A percentile compares a stretch with the other conserved stretches of the same genome.
These are phyloP conservation scores for Bolboschoenoplectus hybrid DNA, from an alignment of 202 grass and related monocot genomes.

Conservation along the genomic window DNA sequence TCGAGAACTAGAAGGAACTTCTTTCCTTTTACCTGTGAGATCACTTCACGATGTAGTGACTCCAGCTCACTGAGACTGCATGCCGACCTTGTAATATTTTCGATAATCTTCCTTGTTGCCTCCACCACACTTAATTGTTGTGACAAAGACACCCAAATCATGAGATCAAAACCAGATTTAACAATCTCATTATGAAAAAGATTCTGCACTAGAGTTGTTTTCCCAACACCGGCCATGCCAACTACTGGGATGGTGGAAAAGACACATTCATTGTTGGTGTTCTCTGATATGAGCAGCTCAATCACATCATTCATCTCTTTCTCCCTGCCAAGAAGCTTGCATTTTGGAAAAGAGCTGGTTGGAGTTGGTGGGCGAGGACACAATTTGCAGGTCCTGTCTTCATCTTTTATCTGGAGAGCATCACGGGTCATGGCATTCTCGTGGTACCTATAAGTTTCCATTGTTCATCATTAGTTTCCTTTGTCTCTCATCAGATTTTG, in stretches of 20 bases:
- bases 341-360: slow-evolving; percentile 33
- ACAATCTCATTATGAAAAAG: slow-evolving; percentile 33
- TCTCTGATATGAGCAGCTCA: background rate
- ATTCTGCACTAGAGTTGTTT: slow-evolving; percentile 44
- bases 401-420: slow-evolving; percentile 30
- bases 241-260: slow-evolving; percentile 42
- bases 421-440: slow-evolving; percentile 33
- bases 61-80: slow-evolving; percentile 35
- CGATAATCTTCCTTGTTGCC: slow-evolving; percentile 30
- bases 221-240: slow-evolving; percentile 53
- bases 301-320: slow-evolving; percentile 39
- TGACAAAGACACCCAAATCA: slow-evolving; percentile 44
- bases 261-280: background rate
- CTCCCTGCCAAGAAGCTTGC: slow-evolving; percentile 37
- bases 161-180: slow-evolving; percentile 28
- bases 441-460: slow-evolving; percentile 19
- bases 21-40: slow-evolving; percentile 26
- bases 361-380: slow-evolving; percentile 8
- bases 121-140: slow-evolving; percentile 22
- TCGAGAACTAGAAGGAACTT: slow-evolving; percentile 47
- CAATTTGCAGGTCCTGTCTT: slow-evolving; percentile 13
- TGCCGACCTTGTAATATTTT: slow-evolving; percentile 31
- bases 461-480: slow-evolving; percentile 25
- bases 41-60: slow-evolving; percentile 37
- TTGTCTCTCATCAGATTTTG: slow-evolving; percentile 33